phyloP scores from a whole-genome alignment of 306 rosid genomes.

The Styphnolobium japonicum region DNA sequence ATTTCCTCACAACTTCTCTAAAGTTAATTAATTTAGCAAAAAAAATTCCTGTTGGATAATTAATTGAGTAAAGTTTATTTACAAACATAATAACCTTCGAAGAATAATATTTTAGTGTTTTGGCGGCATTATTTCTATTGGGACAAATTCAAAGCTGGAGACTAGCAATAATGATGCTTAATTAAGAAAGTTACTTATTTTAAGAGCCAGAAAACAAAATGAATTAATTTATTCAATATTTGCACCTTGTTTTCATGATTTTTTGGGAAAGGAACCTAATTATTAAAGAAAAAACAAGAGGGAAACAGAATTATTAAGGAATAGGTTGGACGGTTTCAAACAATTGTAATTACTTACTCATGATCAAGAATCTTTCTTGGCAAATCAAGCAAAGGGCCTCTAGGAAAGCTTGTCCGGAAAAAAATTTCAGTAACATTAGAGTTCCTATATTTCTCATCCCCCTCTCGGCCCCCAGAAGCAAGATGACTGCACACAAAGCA shows the following conservation, averaged over 20 bases:
- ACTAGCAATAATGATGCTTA: slow-evolving; percentile 24
- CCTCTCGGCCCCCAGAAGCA: slow-evolving; percentile 82
- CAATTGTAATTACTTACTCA: slow-evolving; percentile 47
- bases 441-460: slow-evolving; percentile 72
- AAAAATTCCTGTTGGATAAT: no score
- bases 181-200: not conserved
- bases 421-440: slow-evolving; percentile 71
- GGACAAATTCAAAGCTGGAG: slow-evolving; percentile 50
- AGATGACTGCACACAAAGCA: slow-evolving; percentile 89
- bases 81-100: slow-evolving; percentile 1
- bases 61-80: not conserved
- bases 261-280: slow-evolving; percentile 27
- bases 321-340: slow-evolving; percentile 33
- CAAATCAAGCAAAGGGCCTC: slow-evolving; percentile 58
- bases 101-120: slow-evolving; percentile 12
- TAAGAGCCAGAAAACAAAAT: slow-evolving; percentile 9
- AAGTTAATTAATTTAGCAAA: not conserved
- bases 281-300: slow-evolving; percentile 15
- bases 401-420: slow-evolving; percentile 68
- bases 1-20: slow-evolving; percentile 11
- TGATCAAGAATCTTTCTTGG: slow-evolving; percentile 77
- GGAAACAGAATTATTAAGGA: not conserved
- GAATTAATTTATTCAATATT: slow-evolving; percentile 16
- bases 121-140: slow-evolving; percentile 36
- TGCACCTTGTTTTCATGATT: slow-evolving; percentile 32